These are phyloP conservation scores for Annona squamosa DNA, from an alignment of 164 flowering plant species.

Conservation along the genomic window DNA sequence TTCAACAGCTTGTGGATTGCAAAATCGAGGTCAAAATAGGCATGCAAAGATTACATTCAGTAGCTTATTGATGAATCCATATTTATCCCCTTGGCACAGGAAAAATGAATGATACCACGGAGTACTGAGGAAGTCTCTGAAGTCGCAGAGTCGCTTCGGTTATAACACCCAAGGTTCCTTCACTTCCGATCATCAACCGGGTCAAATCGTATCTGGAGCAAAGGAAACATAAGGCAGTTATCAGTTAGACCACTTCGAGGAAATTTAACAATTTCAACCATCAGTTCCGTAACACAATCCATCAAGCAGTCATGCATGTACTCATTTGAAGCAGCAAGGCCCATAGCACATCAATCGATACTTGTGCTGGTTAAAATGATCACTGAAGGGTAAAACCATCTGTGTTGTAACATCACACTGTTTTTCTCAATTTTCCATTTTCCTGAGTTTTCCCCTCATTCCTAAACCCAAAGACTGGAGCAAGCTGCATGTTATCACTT, in stretches of 20 bases:
- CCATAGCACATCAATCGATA: background rate
- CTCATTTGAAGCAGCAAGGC: background rate
- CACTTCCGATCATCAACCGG: slow-evolving; percentile 93
- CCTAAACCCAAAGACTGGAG: background rate
- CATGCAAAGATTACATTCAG: no score
- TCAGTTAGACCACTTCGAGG: background rate
- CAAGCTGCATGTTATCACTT: background rate
- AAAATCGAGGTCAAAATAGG: no score
- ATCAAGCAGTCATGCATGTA: background rate
- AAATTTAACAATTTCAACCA: background rate
- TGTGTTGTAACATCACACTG: no score
- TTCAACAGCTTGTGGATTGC: no score
- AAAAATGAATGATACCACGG: slow-evolving; percentile 56
- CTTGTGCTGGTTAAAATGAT: background rate
- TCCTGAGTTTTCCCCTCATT: background rate
- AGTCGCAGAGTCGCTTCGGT: slow-evolving; percentile 90
- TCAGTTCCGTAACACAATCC: background rate
- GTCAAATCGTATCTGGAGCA: slow-evolving; percentile 80
- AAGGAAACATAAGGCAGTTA: background rate
- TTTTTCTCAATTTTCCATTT: no score
- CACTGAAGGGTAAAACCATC: no score
- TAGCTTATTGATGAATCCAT: background rate
- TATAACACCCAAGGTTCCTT: slow-evolving; percentile 93
- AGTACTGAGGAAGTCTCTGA: slow-evolving; percentile 81
- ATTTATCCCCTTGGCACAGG: background rate